phyloP scores from a whole-genome alignment of 495 filamentous ascomycete genomes.

The Tuber umbilicatum region DNA sequence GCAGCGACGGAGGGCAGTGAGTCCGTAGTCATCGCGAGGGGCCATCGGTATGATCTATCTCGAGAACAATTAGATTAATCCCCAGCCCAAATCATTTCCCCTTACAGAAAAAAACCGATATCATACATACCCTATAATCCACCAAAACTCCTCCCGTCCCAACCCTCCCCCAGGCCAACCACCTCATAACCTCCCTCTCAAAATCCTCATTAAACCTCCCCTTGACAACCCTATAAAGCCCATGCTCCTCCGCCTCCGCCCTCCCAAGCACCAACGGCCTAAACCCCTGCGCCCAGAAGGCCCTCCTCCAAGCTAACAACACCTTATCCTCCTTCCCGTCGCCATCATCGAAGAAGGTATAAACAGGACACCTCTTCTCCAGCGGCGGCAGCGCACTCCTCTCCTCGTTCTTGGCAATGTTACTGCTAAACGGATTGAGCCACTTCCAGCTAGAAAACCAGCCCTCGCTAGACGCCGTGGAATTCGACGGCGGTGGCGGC shows the following conservation, averaged over 20 bases:
- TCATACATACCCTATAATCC: slow-evolving; percentile 53
- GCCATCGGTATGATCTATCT: slow-evolving; percentile 71
- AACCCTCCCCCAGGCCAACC: slow-evolving; percentile 93
- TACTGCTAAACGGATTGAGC: slow-evolving; percentile 81
- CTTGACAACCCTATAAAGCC: slow-evolving; percentile 62
- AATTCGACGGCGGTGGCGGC: slow-evolving; percentile 67
- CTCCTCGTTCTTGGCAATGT: slow-evolving; percentile 76
- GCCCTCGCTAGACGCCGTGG: slow-evolving; percentile 60
- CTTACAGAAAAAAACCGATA: neutral
- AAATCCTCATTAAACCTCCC: slow-evolving; percentile 49
- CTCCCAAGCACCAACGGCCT: slow-evolving; percentile 71
- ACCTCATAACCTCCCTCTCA: slow-evolving; percentile 68
- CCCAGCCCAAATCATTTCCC: neutral
- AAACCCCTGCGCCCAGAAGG: slow-evolving; percentile 93
- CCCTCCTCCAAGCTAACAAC: slow-evolving; percentile 79
- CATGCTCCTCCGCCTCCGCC: slow-evolving; percentile 79
- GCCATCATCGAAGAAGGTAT: slow-evolving; percentile 83
- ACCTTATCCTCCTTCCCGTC: slow-evolving; percentile 65
- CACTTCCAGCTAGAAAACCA: slow-evolving; percentile 89
- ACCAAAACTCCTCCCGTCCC: slow-evolving; percentile 77
- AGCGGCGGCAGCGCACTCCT: slow-evolving; percentile 80
- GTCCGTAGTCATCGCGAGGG: slow-evolving; percentile 60
- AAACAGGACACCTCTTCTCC: slow-evolving; percentile 66
- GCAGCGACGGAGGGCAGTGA: slow-evolving; percentile 66
- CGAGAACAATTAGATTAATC: slow-evolving; percentile 1